Evolutionary conservation across 192 early-diverging fungal genomes (phyloP).

Genomic region (Coemansia sp.): DNA sequence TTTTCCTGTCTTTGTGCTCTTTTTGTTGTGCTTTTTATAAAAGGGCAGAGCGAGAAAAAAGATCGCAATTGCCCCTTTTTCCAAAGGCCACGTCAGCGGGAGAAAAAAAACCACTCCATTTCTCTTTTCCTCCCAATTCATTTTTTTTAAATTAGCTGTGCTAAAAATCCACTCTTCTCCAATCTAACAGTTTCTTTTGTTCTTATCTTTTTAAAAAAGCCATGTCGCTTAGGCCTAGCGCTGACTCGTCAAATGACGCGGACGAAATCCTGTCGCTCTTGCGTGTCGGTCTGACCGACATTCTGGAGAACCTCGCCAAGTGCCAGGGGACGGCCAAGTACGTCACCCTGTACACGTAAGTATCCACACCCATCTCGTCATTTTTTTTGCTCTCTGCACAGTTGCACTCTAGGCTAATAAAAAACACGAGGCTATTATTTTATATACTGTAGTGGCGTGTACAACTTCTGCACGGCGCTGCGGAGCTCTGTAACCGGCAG

Average conservation of each 20-base stretch:
- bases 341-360: conserved; percentile 77
- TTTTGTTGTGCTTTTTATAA: not conserved
- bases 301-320: conserved; percentile 75
- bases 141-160: not conserved
- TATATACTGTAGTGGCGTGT: conserved; percentile 38
- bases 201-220: not conserved
- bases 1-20: not conserved
- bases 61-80: not conserved
- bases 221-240: conserved; percentile 9
- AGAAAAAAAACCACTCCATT: not conserved
- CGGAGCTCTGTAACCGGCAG: conserved; percentile 24
- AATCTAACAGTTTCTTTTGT: not conserved
- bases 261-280: conserved; percentile 75
- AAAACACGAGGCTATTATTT: not conserved
- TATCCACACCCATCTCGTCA: too few relatives aligned
- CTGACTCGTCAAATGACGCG: conserved; percentile 28
- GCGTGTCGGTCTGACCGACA: conserved; percentile 76
- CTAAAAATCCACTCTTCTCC: not conserved
- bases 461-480: conserved; percentile 56
- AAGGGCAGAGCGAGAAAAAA: not conserved
- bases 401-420: not conserved
- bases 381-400: too few relatives aligned
- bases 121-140: not conserved
- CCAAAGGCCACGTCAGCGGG: too few relatives aligned
- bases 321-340: conserved; percentile 76